These are phyloP conservation scores for Hibiscus syriacus DNA, from an alignment of 345 rosid species.

Conservation along the genomic window DNA sequence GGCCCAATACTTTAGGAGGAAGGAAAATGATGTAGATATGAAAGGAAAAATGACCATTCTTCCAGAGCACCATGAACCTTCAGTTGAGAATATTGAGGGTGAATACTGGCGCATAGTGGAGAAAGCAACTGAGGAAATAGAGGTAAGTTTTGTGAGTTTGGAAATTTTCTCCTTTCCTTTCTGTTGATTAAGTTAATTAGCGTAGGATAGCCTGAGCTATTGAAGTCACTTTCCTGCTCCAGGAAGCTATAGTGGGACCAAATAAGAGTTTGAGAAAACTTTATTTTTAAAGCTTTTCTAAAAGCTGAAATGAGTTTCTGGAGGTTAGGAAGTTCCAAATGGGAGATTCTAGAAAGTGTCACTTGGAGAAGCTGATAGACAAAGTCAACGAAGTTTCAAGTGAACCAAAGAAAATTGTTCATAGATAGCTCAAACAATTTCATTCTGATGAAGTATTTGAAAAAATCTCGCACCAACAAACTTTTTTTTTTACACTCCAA, in stretches of 20 bases:
- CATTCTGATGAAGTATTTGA: too few species aligned
- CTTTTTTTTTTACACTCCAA: neutral
- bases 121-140: too few species aligned
- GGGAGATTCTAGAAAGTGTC: too few species aligned
- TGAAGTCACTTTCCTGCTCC: neutral
- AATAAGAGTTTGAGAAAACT: neutral
- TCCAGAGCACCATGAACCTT: conserved; percentile 45
- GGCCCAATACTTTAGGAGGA: conserved; percentile 61
- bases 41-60: conserved; percentile 21
- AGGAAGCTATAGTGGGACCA: neutral
- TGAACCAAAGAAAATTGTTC: neutral
- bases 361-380: too few species aligned
- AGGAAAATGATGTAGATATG: conserved; percentile 23
- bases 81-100: conserved; percentile 60
- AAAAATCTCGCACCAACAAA: neutral
- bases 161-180: neutral
- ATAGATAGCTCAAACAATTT: neutral
- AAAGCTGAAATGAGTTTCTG: neutral
- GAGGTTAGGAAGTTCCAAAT: neutral
- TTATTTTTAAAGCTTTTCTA: neutral
- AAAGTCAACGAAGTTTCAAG: neutral
- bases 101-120: too few species aligned
- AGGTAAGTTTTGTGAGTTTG: conserved; percentile 8
- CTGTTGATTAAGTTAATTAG: neutral
- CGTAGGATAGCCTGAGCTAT: neutral